Evolutionary conservation across 441 rosid genomes (phyloP), one percentile per base, ranked within the genome.

Genomic region (California macrophylla): DNA sequence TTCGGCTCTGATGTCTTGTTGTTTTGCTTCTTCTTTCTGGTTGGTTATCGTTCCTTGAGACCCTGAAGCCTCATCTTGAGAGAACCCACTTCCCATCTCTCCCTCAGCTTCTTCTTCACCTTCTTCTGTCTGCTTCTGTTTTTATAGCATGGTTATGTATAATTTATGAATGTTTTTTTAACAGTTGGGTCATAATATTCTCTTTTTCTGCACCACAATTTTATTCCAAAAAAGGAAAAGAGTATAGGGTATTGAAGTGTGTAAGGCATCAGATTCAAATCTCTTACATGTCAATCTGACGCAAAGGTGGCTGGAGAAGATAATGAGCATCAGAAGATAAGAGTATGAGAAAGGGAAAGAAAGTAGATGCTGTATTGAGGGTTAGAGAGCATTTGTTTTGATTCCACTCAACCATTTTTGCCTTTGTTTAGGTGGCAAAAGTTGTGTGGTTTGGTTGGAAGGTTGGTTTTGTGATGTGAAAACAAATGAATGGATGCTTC

Each of bases 81-180:
- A 77, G 25, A 25, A 42, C 10, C 28, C 3, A 13, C 63, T 4
- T 12, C 77, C 86, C 86, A 81, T 81, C 58, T 70, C 64, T 74
- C 21, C 26, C 8, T 15, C n/a, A n/a, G n/a, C n/a, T n/a, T n/a
- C n/a, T 23, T 4, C 45, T 30, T 8, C 16, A 16, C 50, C 16
- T 28, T 40, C 24, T 38, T 30, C 68, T 18, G 7, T 34, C 64
- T 12, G 6, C 36, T 29, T 24, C 38, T 30, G 66, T 18, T 58
- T 70, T 69, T 80, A 75, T 80, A 80, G 72, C 69, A 42, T 40
- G 54, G 16, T 6, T 52, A 0, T 30, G 13, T 69, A 32, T 34
- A 18, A 28, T 21, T 54, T 47, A 16, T 47, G 15, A 3, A 12
- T 42, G 15, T n/a, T 15, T 15, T 47, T 15, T 47, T 7, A n/a